These are phyloP conservation scores for Lipomyces mesembrius DNA, from an alignment of 805 yeast species.

Conservation along the genomic window DNA sequence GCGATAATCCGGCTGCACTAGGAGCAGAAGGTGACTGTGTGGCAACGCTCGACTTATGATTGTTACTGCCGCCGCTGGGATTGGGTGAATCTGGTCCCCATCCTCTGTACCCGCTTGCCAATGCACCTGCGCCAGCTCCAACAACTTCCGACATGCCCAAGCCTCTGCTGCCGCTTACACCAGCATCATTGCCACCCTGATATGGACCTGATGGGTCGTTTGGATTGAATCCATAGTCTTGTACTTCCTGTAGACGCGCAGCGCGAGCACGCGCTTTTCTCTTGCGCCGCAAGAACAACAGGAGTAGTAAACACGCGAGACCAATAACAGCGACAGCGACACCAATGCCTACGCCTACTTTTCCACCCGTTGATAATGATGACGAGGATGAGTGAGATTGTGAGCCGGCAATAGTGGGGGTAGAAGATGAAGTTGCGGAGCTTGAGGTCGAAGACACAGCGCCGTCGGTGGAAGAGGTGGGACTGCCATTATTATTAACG, in stretches of 20 bases:
- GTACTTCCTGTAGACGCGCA: constrained; percentile 20
- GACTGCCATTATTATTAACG: neutral
- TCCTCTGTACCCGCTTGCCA: constrained; percentile 28
- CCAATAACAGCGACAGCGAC: constrained; percentile 32
- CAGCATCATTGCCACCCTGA: constrained; percentile 11
- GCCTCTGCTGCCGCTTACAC: neutral
- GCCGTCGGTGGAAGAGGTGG: neutral
- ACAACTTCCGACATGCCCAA: constrained; percentile 23
- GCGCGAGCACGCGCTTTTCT: constrained; percentile 4
- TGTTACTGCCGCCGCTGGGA: neutral
- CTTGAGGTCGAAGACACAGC: constrained; percentile 5
- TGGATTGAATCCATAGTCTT: constrained; percentile 28
- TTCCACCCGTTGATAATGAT: constrained; percentile 33
- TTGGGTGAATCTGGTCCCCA: constrained; percentile 33
- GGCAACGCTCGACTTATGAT: neutral
- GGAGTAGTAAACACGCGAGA: constrained; percentile 12
- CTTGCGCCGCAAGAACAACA: constrained; percentile 21
- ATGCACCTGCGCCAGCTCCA: constrained; percentile 8
- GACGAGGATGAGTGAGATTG: constrained; percentile 10
- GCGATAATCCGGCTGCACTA: constrained; percentile 2
- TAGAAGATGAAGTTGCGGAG: constrained; percentile 1
- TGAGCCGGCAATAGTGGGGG: neutral
- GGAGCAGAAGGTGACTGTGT: constrained; percentile 4
- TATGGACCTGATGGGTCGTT: constrained; percentile 10
- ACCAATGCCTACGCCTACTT: constrained; percentile 34